Percentiles rank a stretch among this genome's conserved stretches.
phyloP scores from a whole-genome alignment of 2,329 filamentous ascomycete species.

The Cercospora citrullina region DNA sequence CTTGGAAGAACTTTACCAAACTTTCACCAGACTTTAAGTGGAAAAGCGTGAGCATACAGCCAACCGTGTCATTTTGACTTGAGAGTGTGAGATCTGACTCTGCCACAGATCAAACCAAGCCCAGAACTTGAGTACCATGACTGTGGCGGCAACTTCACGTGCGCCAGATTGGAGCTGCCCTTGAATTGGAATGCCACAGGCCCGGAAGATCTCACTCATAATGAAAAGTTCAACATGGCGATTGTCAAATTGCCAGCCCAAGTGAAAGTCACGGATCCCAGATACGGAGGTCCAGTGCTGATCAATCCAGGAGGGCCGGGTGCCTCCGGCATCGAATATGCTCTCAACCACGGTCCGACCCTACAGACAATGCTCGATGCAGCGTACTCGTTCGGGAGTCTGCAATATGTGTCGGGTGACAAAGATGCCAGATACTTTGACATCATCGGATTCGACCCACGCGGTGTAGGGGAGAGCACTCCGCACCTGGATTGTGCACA shows the following conservation, averaged over 20 bases:
- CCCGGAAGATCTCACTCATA: constrained; percentile 32
- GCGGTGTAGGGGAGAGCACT: constrained; percentile 42
- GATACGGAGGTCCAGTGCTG: constrained; percentile 44
- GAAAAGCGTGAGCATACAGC: neutral
- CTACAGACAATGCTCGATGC: constrained; percentile 28
- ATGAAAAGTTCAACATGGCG: constrained; percentile 38
- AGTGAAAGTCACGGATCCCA: constrained; percentile 42
- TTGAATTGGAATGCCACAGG: constrained; percentile 45
- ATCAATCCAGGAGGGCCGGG: constrained; percentile 50
- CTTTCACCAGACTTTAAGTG: neutral
- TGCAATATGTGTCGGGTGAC: neutral
- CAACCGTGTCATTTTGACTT: too few relatives aligned
- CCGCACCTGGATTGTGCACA: constrained; percentile 42
- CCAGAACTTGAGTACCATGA: neutral
- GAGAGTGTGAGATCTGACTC: too few relatives aligned
- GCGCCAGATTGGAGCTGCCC: constrained; percentile 52
- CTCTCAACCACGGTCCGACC: constrained; percentile 29
- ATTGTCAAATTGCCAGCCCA: constrained; percentile 50
- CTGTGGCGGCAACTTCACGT: constrained; percentile 35
- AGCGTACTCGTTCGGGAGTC: neutral
- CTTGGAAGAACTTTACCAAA: too few relatives aligned
- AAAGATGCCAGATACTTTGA: constrained; percentile 43
- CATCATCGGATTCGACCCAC: constrained; percentile 49
- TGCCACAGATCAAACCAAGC: neutral
- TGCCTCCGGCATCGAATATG: constrained; percentile 42